Percentiles rank a stretch among this genome's conserved stretches.
These are phyloP conservation scores for Ascochyta rabiei DNA, from an alignment of 2,329 filamentous ascomycete genomes.

Conservation along the genomic window DNA sequence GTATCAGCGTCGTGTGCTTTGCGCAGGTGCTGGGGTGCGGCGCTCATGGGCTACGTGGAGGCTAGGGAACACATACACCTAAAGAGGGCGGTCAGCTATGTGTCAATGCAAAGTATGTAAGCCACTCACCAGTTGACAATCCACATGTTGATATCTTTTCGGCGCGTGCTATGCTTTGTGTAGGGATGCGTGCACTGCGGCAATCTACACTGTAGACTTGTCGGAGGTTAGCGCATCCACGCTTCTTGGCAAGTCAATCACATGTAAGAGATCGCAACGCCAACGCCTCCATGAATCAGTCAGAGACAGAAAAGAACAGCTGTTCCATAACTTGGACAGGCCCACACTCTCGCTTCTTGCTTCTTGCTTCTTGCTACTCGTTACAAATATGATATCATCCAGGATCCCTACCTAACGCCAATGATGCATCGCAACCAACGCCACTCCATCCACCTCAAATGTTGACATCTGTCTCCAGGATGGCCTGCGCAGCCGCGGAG, in stretches of 20 bases:
- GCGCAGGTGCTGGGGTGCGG: conserved; percentile 1
- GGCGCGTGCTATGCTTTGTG: conserved; percentile 7
- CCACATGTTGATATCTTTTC: conserved; percentile 67
- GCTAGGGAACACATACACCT: conserved; percentile 25
- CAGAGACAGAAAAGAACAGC: conserved; percentile 1
- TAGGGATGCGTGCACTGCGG: conserved; percentile 9
- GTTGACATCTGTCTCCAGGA: conserved; percentile 33
- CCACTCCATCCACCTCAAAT: conserved; percentile 14
- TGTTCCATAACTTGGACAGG: background rate
- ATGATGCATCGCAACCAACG: conserved; percentile 4
- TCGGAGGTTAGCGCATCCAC: conserved; percentile 15
- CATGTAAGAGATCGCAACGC: conserved; percentile 12
- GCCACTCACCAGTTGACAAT: conserved; percentile 78
- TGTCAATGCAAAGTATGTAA: background rate
- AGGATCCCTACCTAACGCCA: conserved; percentile 17
- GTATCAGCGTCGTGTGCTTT: conserved; percentile 23
- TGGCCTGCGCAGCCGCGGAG: conserved; percentile 30
- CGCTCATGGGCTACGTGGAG: conserved; percentile 15
- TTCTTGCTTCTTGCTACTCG: conserved; percentile 9
- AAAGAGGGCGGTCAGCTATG: background rate
- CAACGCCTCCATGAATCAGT: too few species aligned
- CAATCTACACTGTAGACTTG: conserved; percentile 13
- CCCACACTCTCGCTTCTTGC: background rate
- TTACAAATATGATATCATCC: conserved; percentile 25
- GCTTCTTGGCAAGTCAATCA: conserved; percentile 14